Percentiles rank a stretch among this genome's conserved stretches.
These are phyloP conservation scores for Backusella tuberculispora DNA, from an alignment of 192 early-diverging fungal species.

Conservation along the genomic window DNA sequence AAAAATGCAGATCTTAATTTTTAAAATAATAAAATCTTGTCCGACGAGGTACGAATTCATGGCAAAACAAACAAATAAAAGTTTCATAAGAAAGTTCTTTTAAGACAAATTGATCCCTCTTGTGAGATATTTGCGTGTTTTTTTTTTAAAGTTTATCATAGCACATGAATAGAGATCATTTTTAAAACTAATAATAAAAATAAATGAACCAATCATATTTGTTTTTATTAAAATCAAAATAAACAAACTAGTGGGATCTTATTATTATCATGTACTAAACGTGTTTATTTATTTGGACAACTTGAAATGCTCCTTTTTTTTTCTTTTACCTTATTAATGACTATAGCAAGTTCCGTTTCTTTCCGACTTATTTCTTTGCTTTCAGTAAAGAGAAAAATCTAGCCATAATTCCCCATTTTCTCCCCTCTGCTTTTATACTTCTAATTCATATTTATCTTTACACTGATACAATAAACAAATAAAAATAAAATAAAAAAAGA, in stretches of 20 bases:
- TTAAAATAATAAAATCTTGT: constrained; percentile 2
- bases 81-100: constrained; percentile 16
- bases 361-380: background rate
- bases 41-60: background rate
- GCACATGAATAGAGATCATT: constrained; percentile 1
- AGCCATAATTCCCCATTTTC: background rate
- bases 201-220: background rate
- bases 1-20: background rate
- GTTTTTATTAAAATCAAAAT: background rate
- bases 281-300: constrained; percentile 2
- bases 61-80: constrained; percentile 2
- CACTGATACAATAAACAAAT: constrained; percentile 1
- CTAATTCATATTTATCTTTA: background rate
- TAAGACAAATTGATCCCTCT: background rate
- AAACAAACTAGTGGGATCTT: background rate
- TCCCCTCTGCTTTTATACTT: background rate
- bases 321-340: background rate
- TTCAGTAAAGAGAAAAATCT: background rate
- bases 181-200: background rate
- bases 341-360: background rate
- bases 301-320: constrained; percentile 2
- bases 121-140: background rate
- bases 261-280: background rate
- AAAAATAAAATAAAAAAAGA: background rate
- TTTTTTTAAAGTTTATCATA: background rate